Base-by-base conservation (phyloP, 495 filamentous ascomycete species). In the Hyaloscypha bicolor region DNA sequence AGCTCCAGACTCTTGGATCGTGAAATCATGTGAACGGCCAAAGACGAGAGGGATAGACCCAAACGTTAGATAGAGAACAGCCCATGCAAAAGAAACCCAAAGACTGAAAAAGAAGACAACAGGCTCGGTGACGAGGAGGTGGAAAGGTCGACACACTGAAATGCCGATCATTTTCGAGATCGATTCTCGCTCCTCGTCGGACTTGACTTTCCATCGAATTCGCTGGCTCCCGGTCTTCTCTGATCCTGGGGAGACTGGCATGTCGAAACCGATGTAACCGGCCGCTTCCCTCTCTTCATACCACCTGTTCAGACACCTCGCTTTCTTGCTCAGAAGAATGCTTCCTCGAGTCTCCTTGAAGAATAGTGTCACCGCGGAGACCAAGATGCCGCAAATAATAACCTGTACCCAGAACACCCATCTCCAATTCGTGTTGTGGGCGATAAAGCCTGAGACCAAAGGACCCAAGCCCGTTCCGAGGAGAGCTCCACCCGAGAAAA, bases 81-180 rank as follows among this genome's bases (percentile, higher is more conserved):
- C 93, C 94, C 94, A 98, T 59, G 87, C 88, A 76, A 97, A 97
- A 8, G 92, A 82, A 5, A 91, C 87, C 94, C 94, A 97, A 16
- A 96, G 80, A 29, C 91, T 94, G 77, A 97, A 98, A 80, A 90
- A 96, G 79, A 97, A 97, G 22, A 97, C 93, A 14, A 97, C 92
- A 0, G 94, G 92, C 71, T 97, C 94, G 12, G 93, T 97, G 71
- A 92, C 79, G 29, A 98, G 88, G 35, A 98, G 83, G 65, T 92
- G 86, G 77, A 97, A 96, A 6, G 94, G 93, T 16, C 93, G 85
- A 57, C 87, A 91, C 29, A 92, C 78, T 0, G 92, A 95, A 31
- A 93, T 86, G 32, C 81, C 79, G 62, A 97, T 89, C 88, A 94
- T 93, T 69, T 85, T 85, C 12, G 68, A 71, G 45, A 97, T 69